Evolutionary conservation across 2,329 filamentous ascomycete genomes (phyloP), one percentile per base, ranked within the genome.

Genomic region (Fusarium cicatricum): DNA sequence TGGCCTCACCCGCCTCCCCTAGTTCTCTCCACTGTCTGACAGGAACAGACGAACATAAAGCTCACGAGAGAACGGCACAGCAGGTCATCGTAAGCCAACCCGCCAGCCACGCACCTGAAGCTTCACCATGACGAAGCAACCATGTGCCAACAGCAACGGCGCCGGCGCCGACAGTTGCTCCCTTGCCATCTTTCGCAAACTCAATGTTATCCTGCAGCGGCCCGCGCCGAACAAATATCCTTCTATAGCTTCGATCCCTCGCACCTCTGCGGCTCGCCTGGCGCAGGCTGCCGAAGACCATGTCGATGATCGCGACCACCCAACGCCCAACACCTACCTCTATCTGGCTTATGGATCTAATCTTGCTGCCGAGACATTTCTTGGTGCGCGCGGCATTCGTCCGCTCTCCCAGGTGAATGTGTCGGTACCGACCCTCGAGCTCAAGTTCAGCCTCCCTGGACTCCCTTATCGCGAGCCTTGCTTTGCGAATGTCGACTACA

Each of bases 281-380:
- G 67, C 66, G 12, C 62, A 69, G 36, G 71, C 70, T n/a, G 58
- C 70, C 19, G 66, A 70, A 33, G 63, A 67, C 42, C 42, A 62
- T 37, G 12, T 65, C 58, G 16, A 69, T 29, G 51, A 65, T 38
- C 44, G 66, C 37, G 56, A 70, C 37, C 42, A 65, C 28, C 47
- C 65, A 34, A 48, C 52, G n/a, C 42, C 64, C 7, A 64, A 66
- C 12, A 90, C 89, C 1, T 81, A 92, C 21, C 82, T 93, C 45
- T 94, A 94, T 73, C 85, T 94, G 17, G 94, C 93, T 11, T 98
- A 97, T 72, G 95, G 94, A 64, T 97, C 92, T 46, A 98, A 98
- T 73, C 84, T 98, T 58, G 86, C 83, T 57, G 85, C 88, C 12
- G 79, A 91, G 72, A 96, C 90, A 0, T 97, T 98, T 74, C 82